These are phyloP conservation scores for Cryphonectria carpinicola DNA, from an alignment of 2,329 filamentous ascomycete species.

Conservation along the genomic window DNA sequence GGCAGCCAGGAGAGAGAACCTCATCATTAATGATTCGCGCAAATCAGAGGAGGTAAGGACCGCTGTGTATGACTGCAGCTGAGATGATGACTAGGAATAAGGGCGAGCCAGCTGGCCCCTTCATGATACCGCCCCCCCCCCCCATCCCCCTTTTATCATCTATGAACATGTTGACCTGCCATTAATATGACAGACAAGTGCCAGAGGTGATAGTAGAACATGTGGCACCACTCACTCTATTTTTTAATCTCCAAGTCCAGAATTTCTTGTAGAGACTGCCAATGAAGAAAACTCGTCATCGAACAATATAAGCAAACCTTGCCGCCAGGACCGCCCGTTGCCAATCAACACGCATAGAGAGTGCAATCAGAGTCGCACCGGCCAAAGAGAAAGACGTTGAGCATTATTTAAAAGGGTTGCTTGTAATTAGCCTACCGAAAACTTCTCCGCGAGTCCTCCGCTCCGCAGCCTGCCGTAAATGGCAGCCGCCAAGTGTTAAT, in stretches of 20 bases:
- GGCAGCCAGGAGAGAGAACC: constrained; percentile 40
- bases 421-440: background rate
- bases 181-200: background rate
- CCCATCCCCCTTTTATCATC: background rate
- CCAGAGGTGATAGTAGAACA: background rate
- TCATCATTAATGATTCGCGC: constrained; percentile 36
- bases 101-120: background rate
- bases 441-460: background rate
- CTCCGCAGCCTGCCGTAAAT: background rate
- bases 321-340: background rate
- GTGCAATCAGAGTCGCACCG: background rate
- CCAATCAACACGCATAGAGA: background rate
- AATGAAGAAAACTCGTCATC: background rate
- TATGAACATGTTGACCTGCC: background rate
- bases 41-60: background rate
- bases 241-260: background rate
- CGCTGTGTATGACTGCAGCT: background rate
- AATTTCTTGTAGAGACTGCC: background rate
- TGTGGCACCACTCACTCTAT: background rate
- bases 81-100: background rate
- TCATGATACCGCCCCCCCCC: background rate
- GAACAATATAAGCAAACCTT: background rate
- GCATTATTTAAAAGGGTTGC: background rate
- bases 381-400: background rate
- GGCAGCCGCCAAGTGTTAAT: background rate